These are phyloP conservation scores for Cryptococcus neoformans DNA, from an alignment of 1,284 basidiomycete species.

Conservation along the genomic window DNA sequence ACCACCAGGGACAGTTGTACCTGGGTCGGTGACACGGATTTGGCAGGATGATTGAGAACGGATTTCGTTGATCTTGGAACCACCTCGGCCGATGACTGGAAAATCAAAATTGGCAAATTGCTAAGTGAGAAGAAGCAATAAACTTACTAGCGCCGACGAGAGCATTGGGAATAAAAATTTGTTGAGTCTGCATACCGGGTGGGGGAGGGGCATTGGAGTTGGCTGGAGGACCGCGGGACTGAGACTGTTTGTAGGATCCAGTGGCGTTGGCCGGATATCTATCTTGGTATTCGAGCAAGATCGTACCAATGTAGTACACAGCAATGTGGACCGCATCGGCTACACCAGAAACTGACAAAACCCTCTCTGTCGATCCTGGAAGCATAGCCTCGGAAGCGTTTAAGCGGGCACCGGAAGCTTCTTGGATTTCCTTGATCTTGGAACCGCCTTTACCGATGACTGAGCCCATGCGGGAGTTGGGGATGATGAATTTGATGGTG, in stretches of 20 bases:
- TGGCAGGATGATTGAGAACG: slow-evolving; percentile 86
- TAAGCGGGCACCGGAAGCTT: slow-evolving; percentile 91
- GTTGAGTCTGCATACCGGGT: slow-evolving; percentile 75
- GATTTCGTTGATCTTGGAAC: slow-evolving; percentile 99
- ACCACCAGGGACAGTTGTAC: slow-evolving; percentile 55
- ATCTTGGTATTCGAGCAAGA: slow-evolving; percentile 92
- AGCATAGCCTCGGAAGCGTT: slow-evolving; percentile 99
- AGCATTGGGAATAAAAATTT: slow-evolving; percentile 98
- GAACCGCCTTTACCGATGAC: slow-evolving; percentile 97
- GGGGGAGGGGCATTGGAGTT: slow-evolving; percentile 24
- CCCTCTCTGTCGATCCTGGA: slow-evolving; percentile 98
- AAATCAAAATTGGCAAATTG: neutral
- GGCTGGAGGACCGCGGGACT: slow-evolving; percentile 13
- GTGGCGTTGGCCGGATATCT: slow-evolving; percentile 50
- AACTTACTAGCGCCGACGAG: slow-evolving; percentile 80
- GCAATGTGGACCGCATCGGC: slow-evolving; percentile 99
- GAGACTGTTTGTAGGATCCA: slow-evolving; percentile 42
- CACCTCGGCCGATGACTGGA: slow-evolving; percentile 90
- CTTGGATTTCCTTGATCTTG: slow-evolving; percentile 99
- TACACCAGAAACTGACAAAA: slow-evolving; percentile 95
- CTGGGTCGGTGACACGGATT: slow-evolving; percentile 99
- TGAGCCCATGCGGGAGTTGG: slow-evolving; percentile 98
- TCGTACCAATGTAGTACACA: slow-evolving; percentile 97
- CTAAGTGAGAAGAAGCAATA: neutral
- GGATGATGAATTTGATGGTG: slow-evolving; percentile 99